Percentiles rank a stretch among this genome's conserved stretches.
Evolutionary conservation across 768 basidiomycete genomes (phyloP).

Genomic region (Termitomyces sp.): DNA sequence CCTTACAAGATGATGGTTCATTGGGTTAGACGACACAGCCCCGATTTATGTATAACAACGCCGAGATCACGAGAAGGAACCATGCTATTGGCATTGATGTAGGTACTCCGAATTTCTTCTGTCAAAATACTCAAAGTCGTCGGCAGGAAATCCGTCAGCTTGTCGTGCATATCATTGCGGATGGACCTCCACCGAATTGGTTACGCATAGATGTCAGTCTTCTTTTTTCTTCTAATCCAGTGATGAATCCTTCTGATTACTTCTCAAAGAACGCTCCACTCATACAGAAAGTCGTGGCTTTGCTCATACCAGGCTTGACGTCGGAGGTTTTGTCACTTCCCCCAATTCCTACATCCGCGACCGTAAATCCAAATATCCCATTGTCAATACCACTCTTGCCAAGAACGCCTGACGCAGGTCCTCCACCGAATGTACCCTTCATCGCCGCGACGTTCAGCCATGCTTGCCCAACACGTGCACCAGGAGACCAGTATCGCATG

Average conservation of each 20-base stretch:
- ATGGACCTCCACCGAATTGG: slow-evolving; percentile 84
- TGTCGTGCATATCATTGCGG: slow-evolving; percentile 73
- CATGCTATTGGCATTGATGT: slow-evolving; percentile 81
- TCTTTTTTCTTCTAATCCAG: neutral
- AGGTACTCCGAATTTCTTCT: slow-evolving; percentile 19
- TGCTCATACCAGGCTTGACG: slow-evolving; percentile 86
- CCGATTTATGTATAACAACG: slow-evolving; percentile 75
- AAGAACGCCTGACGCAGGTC: slow-evolving; percentile 16
- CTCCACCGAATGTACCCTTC: slow-evolving; percentile 47
- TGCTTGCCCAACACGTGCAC: slow-evolving; percentile 89
- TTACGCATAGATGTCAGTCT: slow-evolving; percentile 69
- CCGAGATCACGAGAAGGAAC: slow-evolving; percentile 66
- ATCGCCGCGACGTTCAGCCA: slow-evolving; percentile 82
- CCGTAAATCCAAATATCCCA: slow-evolving; percentile 42
- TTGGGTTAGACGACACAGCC: slow-evolving; percentile 48
- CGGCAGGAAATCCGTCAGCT: slow-evolving; percentile 84
- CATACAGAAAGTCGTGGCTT: slow-evolving; percentile 71
- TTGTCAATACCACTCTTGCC: slow-evolving; percentile 32
- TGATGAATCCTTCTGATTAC: neutral
- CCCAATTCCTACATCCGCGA: slow-evolving; percentile 64
- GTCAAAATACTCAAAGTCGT: neutral
- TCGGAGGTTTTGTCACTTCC: slow-evolving; percentile 68
- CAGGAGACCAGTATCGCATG: slow-evolving; percentile 82
- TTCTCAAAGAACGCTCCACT: slow-evolving; percentile 56
- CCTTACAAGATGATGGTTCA: neutral